phyloP scores from a whole-genome alignment of 805 yeast species.

The Metschnikowia dekortorum region DNA sequence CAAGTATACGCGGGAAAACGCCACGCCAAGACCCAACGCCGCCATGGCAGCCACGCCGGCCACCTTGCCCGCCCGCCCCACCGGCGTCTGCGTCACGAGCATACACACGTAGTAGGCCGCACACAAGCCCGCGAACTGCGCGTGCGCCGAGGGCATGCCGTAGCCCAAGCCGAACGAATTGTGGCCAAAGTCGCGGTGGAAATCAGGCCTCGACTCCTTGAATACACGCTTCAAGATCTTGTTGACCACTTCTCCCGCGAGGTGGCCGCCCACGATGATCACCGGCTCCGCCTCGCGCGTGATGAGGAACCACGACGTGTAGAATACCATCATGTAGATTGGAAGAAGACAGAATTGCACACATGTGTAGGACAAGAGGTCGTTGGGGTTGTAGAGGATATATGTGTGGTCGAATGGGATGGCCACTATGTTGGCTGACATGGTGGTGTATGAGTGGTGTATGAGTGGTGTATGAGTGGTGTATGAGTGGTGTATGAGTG shows the following conservation, averaged over 20 bases:
- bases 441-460: not conserved
- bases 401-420: slow-evolving; percentile 83
- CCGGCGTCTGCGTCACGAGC: slow-evolving; percentile 38
- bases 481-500: too few species aligned
- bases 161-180: slow-evolving; percentile 54
- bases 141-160: slow-evolving; percentile 98
- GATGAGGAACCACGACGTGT: slow-evolving; percentile 76
- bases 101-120: slow-evolving; percentile 51
- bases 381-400: slow-evolving; percentile 70
- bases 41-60: slow-evolving; percentile 19
- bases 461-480: not conserved
- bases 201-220: slow-evolving; percentile 72
- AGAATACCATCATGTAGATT: slow-evolving; percentile 68
- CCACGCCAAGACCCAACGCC: slow-evolving; percentile 40
- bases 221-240: slow-evolving; percentile 59
- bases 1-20: slow-evolving; percentile 70
- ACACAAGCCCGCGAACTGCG: slow-evolving; percentile 91
- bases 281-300: slow-evolving; percentile 85
- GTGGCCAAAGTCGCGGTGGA: slow-evolving; percentile 42
- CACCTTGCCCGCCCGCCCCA: slow-evolving; percentile 13
- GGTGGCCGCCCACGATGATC: slow-evolving; percentile 80
- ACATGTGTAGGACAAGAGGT: slow-evolving; percentile 50
- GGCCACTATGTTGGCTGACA: slow-evolving; percentile 14
- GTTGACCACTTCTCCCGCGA: slow-evolving; percentile 69
- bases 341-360: slow-evolving; percentile 82